Percentiles rank a stretch among this genome's conserved stretches.
These are phyloP conservation scores for Microcos paniculata DNA, from an alignment of 345 rosid genomes.

Conservation along the genomic window DNA sequence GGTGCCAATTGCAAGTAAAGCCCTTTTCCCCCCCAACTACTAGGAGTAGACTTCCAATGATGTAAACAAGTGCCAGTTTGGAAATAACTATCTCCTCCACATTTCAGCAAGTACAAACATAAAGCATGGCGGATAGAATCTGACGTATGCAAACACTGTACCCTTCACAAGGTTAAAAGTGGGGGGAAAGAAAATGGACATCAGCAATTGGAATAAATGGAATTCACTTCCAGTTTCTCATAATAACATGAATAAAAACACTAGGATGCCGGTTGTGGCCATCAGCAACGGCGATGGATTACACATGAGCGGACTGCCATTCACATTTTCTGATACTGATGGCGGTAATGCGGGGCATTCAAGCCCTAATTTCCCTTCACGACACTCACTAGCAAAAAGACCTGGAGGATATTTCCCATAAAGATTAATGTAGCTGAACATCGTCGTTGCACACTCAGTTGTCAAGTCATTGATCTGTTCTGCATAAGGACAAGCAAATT, in stretches of 20 bases:
- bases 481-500: constrained; percentile 61
- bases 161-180: neutral
- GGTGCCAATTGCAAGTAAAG: neutral
- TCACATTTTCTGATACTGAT: constrained; percentile 18
- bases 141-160: neutral
- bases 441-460: constrained; percentile 47
- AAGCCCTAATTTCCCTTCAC: constrained; percentile 54
- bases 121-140: neutral
- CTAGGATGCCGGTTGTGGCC: constrained; percentile 21
- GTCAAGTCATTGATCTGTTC: constrained; percentile 44
- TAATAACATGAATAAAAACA: constrained; percentile 26
- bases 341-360: constrained; percentile 40
- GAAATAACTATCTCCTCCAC: neutral
- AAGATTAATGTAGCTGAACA: constrained; percentile 70
- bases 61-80: neutral
- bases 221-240: constrained; percentile 17
- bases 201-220: neutral
- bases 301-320: constrained; percentile 16
- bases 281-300: constrained; percentile 9
- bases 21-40: neutral
- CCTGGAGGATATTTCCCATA: constrained; percentile 67
- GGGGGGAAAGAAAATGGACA: neutral
- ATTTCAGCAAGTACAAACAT: neutral
- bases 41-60: neutral
- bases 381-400: constrained; percentile 54